These are phyloP conservation scores for Aspergillus oerlinghausenensis DNA, from an alignment of 2,329 filamentous ascomycete species.

Conservation along the genomic window DNA sequence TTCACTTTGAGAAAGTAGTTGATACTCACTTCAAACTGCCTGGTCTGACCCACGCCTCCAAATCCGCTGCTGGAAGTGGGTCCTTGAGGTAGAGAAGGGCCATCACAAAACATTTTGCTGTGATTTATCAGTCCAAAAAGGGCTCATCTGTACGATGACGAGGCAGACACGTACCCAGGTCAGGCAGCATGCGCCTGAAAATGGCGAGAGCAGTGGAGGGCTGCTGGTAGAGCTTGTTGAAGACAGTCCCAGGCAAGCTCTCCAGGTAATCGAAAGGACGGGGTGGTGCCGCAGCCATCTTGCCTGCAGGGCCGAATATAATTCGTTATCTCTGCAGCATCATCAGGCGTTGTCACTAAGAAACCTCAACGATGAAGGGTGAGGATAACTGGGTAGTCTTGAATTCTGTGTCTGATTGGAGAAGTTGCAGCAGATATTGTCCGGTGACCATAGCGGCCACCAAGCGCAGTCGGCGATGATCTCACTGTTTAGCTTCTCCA, in stretches of 20 bases:
- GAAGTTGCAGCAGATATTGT: slow-evolving; percentile 10
- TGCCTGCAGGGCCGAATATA: slow-evolving; percentile 24
- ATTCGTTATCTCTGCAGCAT: slow-evolving; percentile 25
- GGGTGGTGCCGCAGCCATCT: slow-evolving; percentile 53
- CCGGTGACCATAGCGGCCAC: slow-evolving; percentile 27
- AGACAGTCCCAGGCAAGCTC: slow-evolving; percentile 81
- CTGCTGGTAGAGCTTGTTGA: slow-evolving; percentile 89
- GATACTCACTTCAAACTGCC: slow-evolving; percentile 51
- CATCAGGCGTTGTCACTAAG: slow-evolving; percentile 11
- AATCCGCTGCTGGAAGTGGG: slow-evolving; percentile 71
- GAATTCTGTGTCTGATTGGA: slow-evolving; percentile 8
- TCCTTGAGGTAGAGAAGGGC: slow-evolving; percentile 84
- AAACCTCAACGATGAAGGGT: slow-evolving; percentile 8
- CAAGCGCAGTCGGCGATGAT: slow-evolving; percentile 25
- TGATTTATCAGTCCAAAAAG: slow-evolving; percentile 5
- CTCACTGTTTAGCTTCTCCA: slow-evolving; percentile 7
- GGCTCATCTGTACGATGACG: slow-evolving; percentile 3
- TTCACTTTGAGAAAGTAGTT: neutral
- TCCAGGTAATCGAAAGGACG: slow-evolving; percentile 86
- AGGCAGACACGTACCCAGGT: slow-evolving; percentile 60
- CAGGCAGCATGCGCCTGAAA: slow-evolving; percentile 93
- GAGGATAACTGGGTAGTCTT: neutral
- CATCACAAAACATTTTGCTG: slow-evolving; percentile 94
- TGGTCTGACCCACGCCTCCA: slow-evolving; percentile 81
- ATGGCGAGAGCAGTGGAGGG: slow-evolving; percentile 93